Evolutionary conservation across 108 stramenopile species (phyloP), one percentile per base, ranked within the genome.

Genomic region (Stephanodiscus triporus): DNA sequence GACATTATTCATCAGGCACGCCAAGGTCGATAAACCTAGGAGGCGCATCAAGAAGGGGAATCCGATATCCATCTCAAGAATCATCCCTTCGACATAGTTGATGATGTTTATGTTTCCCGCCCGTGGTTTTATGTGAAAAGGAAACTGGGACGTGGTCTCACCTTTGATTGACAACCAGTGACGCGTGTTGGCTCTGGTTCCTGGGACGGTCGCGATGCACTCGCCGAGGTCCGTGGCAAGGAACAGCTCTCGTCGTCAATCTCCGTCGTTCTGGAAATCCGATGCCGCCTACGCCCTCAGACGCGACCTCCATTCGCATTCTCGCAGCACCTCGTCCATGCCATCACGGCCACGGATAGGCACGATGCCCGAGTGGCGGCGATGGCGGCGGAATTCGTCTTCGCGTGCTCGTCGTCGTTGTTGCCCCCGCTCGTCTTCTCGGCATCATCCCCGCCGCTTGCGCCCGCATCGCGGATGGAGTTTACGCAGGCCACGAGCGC

Each of bases 11-110:
- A 81, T 81, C 80, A 81, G 26, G 63, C 63, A 71, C 63, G 55
- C 72, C 80, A 77, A 59, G 63, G 80, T 54, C 80, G 80, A 81
- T 81, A 64, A 81, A 61, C 80, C 75, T 61, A 47, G 17, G 60
- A 72, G 80, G 71, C 45, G 62, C 29, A 73, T 81, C 80, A 81
- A 81, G 80, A 81, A 81, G 80, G 80, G 80, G 80, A 81, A 81
- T 81, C 80, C 80, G 80, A 77, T 26, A 57, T 81, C 80, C 80
- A 78, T 81, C 80, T 81, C 80, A 43, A 61, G 48, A 4, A 47
- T 81, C 80, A 66, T 81, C 80, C 43, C 73, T 62, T 81, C 78
- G 72, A 80, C 71, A 19, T 34, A 49, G 49, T 29, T 19, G 53
- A 32, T 48, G 22, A 34, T 36, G 32, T 16, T 45, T 45, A 45